These are phyloP conservation scores for Psilocybe tampanensis DNA, from an alignment of 768 basidiomycete species.

Conservation along the genomic window DNA sequence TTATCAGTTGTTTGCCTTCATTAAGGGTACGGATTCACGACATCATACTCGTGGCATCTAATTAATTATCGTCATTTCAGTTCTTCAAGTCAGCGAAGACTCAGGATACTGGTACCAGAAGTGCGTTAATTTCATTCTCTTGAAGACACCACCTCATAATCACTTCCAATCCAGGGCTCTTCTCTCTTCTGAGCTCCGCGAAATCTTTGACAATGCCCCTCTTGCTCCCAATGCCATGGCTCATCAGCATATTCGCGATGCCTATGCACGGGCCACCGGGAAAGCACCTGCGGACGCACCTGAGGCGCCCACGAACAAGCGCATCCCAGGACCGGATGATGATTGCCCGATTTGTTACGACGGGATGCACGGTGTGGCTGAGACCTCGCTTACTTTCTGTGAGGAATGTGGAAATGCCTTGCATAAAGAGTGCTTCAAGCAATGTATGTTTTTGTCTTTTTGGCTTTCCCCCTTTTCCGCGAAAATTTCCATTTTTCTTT, in stretches of 20 bases:
- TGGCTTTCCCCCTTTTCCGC: no score
- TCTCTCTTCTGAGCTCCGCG: constrained; percentile 63
- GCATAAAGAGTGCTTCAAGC: constrained; percentile 73
- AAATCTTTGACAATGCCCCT: constrained; percentile 70
- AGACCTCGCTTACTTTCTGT: constrained; percentile 57
- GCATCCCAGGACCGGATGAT: constrained; percentile 65
- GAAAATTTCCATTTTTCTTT: no score
- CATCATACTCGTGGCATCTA: background rate
- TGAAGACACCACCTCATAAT: background rate
- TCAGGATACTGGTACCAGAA: constrained; percentile 75
- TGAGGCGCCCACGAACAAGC: constrained; percentile 31
- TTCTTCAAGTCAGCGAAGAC: constrained; percentile 61
- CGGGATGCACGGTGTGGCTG: constrained; percentile 53
- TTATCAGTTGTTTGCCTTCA: constrained; percentile 62
- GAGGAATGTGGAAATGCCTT: constrained; percentile 69
- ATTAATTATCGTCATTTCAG: constrained; percentile 32
- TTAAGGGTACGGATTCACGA: constrained; percentile 51
- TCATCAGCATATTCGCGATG: constrained; percentile 55
- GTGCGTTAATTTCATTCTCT: constrained; percentile 34
- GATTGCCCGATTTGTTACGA: constrained; percentile 84
- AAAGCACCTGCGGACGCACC: constrained; percentile 31
- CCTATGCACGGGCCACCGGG: constrained; percentile 61
- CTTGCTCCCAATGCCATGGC: constrained; percentile 64
- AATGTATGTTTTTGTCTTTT: no score
- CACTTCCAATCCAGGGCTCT: constrained; percentile 56